These are phyloP conservation scores for Marasmius fiardii DNA, from an alignment of 1,284 basidiomycete species.

Conservation along the genomic window DNA sequence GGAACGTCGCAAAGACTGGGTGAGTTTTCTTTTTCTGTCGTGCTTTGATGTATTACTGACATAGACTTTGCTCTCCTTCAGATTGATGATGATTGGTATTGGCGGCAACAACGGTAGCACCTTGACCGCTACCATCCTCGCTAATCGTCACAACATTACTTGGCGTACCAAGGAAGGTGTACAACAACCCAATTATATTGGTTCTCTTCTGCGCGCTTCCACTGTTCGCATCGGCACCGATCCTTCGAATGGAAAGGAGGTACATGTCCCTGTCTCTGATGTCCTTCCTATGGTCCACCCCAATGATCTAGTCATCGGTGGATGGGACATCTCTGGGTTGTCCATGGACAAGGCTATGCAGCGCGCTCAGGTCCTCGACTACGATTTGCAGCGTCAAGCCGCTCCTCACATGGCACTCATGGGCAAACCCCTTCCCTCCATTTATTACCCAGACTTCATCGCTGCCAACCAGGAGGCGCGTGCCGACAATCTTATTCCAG, in stretches of 20 bases:
- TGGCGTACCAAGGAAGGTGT: slow-evolving; percentile 95
- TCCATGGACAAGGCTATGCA: slow-evolving; percentile 91
- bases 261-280: slow-evolving; percentile 91
- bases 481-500: slow-evolving; percentile 89
- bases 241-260: slow-evolving; percentile 82
- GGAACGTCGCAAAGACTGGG: slow-evolving; percentile 92
- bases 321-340: slow-evolving; percentile 94
- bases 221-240: slow-evolving; percentile 92
- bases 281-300: slow-evolving; percentile 98
- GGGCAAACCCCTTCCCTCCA: slow-evolving; percentile 85
- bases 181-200: slow-evolving; percentile 97
- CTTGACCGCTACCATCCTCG: slow-evolving; percentile 91
- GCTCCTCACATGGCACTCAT: slow-evolving; percentile 82
- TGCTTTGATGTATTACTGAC: slow-evolving; percentile 9
- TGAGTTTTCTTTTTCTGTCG: slow-evolving; percentile 38
- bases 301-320: slow-evolving; percentile 95
- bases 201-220: slow-evolving; percentile 90
- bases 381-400: slow-evolving; percentile 96
- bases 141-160: slow-evolving; percentile 92
- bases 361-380: slow-evolving; percentile 93
- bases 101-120: slow-evolving; percentile 99
- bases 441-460: slow-evolving; percentile 96
- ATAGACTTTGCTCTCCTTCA: slow-evolving; percentile 27
- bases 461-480: slow-evolving; percentile 97
- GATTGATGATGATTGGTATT: slow-evolving; percentile 94